phyloP scores from a whole-genome alignment of 2,329 filamentous ascomycete genomes.

The Samsoniella hepiali region DNA sequence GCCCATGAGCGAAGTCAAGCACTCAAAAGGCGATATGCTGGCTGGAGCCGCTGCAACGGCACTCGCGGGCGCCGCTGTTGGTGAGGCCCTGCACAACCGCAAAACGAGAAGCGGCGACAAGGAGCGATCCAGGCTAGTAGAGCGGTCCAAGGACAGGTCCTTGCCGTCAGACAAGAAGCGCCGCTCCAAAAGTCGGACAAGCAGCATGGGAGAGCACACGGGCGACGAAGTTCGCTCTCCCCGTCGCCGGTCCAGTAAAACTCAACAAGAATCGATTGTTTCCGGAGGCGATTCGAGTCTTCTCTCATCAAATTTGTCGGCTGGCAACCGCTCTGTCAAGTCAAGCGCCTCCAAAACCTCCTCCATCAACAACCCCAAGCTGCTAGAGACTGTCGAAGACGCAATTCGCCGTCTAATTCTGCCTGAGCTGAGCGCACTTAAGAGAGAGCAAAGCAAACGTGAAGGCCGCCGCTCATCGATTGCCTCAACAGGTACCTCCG shows the following conservation, averaged over 20 bases:
- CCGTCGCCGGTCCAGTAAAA: constrained; percentile 49
- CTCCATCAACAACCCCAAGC: constrained; percentile 86
- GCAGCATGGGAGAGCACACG: constrained; percentile 47
- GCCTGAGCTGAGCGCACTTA: constrained; percentile 86
- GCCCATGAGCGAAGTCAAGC: constrained; percentile 41
- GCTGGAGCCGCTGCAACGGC: constrained; percentile 37
- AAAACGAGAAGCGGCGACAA: constrained; percentile 44
- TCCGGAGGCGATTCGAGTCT: constrained; percentile 54
- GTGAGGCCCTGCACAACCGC: constrained; percentile 35
- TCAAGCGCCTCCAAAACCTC: constrained; percentile 56
- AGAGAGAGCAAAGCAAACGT: constrained; percentile 80
- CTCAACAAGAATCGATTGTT: constrained; percentile 50
- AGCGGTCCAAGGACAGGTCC: constrained; percentile 45
- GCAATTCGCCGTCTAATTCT: constrained; percentile 86
- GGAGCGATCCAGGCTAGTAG: constrained; percentile 40
- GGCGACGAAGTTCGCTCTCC: constrained; percentile 45
- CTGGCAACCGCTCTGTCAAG: constrained; percentile 55
- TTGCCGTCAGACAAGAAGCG: constrained; percentile 43
- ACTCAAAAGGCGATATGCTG: constrained; percentile 38
- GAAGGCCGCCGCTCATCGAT: constrained; percentile 66
- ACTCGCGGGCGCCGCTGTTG: constrained; percentile 4
- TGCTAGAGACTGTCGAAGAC: constrained; percentile 89
- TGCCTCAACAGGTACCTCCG: constrained; percentile 53
- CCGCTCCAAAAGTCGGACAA: constrained; percentile 47
- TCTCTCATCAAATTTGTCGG: constrained; percentile 51